Percentiles rank a stretch among this genome's conserved stretches.
phyloP scores from a whole-genome alignment of 2,329 filamentous ascomycete species.

The Fusarium sp. region DNA sequence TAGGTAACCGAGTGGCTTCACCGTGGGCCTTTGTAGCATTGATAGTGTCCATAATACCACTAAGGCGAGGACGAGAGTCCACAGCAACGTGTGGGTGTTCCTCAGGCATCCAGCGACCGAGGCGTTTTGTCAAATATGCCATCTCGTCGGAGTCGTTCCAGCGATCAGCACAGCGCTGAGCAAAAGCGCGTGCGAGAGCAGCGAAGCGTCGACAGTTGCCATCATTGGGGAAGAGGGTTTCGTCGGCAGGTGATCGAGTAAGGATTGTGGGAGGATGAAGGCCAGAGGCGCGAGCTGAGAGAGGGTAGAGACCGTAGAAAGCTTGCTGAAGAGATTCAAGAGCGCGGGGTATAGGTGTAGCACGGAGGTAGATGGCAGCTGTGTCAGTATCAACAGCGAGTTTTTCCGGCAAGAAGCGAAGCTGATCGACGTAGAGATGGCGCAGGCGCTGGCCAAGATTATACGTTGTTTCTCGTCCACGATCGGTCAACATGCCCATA shows the following conservation, averaged over 20 bases:
- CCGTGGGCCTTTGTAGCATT: slow-evolving; percentile 86
- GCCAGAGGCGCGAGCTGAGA: slow-evolving; percentile 51
- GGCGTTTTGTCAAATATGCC: slow-evolving; percentile 79
- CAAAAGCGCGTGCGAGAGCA: slow-evolving; percentile 75
- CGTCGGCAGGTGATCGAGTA: slow-evolving; percentile 71
- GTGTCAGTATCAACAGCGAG: slow-evolving; percentile 63
- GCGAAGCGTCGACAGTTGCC: slow-evolving; percentile 77
- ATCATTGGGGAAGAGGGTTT: slow-evolving; percentile 85
- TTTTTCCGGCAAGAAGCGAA: slow-evolving; percentile 72
- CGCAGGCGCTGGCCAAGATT: slow-evolving; percentile 74
- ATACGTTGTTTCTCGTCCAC: slow-evolving; percentile 76
- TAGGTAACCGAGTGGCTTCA: slow-evolving; percentile 78
- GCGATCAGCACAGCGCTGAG: slow-evolving; percentile 73
- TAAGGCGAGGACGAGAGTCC: slow-evolving; percentile 83
- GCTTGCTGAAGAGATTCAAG: slow-evolving; percentile 81
- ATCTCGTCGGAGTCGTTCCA: slow-evolving; percentile 86
- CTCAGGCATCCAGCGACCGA: slow-evolving; percentile 87
- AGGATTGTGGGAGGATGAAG: slow-evolving; percentile 74
- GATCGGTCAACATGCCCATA: slow-evolving; percentile 79
- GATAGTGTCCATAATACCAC: slow-evolving; percentile 92
- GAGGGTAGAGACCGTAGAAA: slow-evolving; percentile 79
- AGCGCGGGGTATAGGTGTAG: slow-evolving; percentile 79
- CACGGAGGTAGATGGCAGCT: slow-evolving; percentile 75
- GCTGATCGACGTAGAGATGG: slow-evolving; percentile 77
- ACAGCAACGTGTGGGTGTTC: slow-evolving; percentile 76